Conservation (phyloP, 352 stramenopile genomes). For the Saprolegnia parasitica region DNA sequence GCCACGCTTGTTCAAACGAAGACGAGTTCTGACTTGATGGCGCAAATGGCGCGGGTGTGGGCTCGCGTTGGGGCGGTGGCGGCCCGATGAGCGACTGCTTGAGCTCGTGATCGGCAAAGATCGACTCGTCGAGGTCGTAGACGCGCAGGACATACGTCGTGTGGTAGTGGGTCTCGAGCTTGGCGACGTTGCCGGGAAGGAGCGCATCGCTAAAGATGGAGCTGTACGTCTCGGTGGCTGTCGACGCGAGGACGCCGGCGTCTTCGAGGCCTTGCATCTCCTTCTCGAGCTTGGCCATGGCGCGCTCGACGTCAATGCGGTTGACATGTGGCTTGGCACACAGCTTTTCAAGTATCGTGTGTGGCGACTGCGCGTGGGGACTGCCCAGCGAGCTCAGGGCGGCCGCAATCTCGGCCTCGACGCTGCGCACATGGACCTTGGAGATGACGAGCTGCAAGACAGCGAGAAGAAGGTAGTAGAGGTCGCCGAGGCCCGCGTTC, state of each 20-base stretch:
- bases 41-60: conserved; percentile 20
- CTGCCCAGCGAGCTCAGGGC: conserved; percentile 65
- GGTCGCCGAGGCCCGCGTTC: conserved; percentile 55
- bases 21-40: conserved; percentile 25
- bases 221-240: conserved; percentile 6
- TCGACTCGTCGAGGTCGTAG: conserved; percentile 54
- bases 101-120: conserved; percentile 41
- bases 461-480: conserved; percentile 73
- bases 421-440: conserved; percentile 38
- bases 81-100: conserved; percentile 19
- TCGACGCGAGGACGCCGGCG: conserved; percentile 31
- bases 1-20: conserved; percentile 56
- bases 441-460: conserved; percentile 65
- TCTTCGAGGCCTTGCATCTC: conserved; percentile 41
- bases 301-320: conserved; percentile 39
- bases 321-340: conserved; percentile 51
- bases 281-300: conserved; percentile 38
- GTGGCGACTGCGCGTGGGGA: conserved; percentile 5
- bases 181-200: conserved; percentile 41
- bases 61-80: conserved; percentile 25
- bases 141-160: conserved; percentile 43
- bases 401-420: conserved; percentile 75
- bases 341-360: conserved; percentile 42
- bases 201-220: conserved; percentile 39
- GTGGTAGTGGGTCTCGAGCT: conserved; percentile 40